Evolutionary conservation across 768 basidiomycete species (phyloP).

Genomic region (Mrakia hoshinonis): DNA sequence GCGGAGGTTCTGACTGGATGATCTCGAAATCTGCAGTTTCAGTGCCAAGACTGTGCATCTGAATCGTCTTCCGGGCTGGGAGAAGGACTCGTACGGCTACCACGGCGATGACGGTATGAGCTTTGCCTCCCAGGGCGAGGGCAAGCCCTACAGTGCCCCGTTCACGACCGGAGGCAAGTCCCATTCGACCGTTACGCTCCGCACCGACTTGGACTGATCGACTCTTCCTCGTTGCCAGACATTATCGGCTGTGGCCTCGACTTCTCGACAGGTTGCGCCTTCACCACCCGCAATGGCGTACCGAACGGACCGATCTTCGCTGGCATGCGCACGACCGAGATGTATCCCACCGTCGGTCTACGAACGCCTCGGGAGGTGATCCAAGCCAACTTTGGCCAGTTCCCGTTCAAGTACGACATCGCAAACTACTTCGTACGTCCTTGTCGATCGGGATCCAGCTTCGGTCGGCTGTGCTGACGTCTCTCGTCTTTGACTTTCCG

Average conservation of each 20-base stretch:
- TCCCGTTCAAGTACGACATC: slow-evolving; percentile 21
- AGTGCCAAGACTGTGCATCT: slow-evolving; percentile 31
- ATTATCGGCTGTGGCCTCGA: slow-evolving; percentile 87
- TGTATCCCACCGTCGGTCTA: slow-evolving; percentile 24
- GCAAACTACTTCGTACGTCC: slow-evolving; percentile 1
- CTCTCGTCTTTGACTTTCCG: background rate
- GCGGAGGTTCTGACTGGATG: background rate
- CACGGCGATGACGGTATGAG: slow-evolving; percentile 41
- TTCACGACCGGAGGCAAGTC: slow-evolving; percentile 45
- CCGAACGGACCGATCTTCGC: slow-evolving; percentile 32
- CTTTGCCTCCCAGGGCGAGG: slow-evolving; percentile 46
- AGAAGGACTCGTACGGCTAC: slow-evolving; percentile 38
- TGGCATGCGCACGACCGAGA: background rate
- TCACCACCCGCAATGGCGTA: slow-evolving; percentile 82
- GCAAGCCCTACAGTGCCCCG: slow-evolving; percentile 77
- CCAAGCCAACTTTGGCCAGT: slow-evolving; percentile 18
- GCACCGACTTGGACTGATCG: background rate
- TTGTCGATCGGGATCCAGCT: background rate
- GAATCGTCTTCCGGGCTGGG: slow-evolving; percentile 40
- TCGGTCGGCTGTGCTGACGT: background rate
- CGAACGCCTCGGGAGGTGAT: slow-evolving; percentile 26
- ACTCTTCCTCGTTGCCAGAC: slow-evolving; percentile 44
- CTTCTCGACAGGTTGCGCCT: slow-evolving; percentile 63
- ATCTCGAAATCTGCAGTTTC: slow-evolving; percentile 14
- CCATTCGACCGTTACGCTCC: background rate